These are phyloP conservation scores for Plantago lanceolata DNA, from an alignment of 305 asterid genomes.

Conservation along the genomic window DNA sequence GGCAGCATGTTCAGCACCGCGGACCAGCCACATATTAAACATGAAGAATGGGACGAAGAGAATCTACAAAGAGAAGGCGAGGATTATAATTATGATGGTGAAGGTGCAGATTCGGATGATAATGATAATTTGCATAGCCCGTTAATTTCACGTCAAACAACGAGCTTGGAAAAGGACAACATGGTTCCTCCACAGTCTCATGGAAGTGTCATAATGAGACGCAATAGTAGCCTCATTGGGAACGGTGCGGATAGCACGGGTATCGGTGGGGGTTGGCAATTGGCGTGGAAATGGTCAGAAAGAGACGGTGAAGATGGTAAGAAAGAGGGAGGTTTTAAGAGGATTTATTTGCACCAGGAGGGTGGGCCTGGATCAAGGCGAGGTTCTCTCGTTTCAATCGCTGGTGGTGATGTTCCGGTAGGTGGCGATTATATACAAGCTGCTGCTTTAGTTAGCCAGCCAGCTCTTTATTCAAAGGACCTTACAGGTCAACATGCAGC, in stretches of 20 bases:
- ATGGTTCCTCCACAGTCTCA: conserved; percentile 9
- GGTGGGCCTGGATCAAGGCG: conserved; percentile 53
- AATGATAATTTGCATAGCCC: conserved; percentile 75
- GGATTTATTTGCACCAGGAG: conserved; percentile 78
- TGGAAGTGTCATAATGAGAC: conserved; percentile 35
- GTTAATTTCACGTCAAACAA: conserved; percentile 72
- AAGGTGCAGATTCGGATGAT: conserved; percentile 46
- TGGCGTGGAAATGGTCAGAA: conserved; percentile 63
- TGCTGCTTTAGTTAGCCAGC: conserved; percentile 58
- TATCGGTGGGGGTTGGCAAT: conserved; percentile 91
- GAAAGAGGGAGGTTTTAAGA: conserved; percentile 71
- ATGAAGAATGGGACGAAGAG: conserved; percentile 87
- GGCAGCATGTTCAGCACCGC: conserved; percentile 89
- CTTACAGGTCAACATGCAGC: conserved; percentile 39
- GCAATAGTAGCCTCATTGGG: conserved; percentile 22
- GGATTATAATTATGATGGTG: conserved; percentile 24
- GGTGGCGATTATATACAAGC: conserved; percentile 46
- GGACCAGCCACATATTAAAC: conserved; percentile 37
- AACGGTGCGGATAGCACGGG: conserved; percentile 64
- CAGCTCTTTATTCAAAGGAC: conserved; percentile 42
- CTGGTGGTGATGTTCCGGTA: conserved; percentile 41
- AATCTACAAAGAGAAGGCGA: conserved; percentile 65
- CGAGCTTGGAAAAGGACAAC: conserved; percentile 31
- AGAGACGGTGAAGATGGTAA: conserved; percentile 48
- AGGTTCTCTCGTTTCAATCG: conserved; percentile 74